A percentile compares a stretch with the other conserved stretches of the same genome.
Conservation (phyloP, 345 rosid genomes). For the Citrus glauca region DNA sequence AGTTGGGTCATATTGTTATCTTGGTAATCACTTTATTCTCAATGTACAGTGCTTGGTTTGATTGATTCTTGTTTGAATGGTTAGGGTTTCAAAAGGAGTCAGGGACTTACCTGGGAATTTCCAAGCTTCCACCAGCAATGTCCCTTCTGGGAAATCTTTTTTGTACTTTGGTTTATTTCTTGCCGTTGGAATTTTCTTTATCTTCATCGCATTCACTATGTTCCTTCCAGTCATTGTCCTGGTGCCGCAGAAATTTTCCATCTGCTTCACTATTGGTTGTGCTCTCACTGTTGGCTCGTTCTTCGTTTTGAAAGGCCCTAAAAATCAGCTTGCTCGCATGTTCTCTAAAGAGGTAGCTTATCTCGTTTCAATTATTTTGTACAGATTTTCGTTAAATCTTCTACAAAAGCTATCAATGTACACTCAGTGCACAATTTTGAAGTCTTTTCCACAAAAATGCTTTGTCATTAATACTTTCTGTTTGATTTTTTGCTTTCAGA, state of each 20-base stretch:
- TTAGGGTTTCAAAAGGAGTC: conserved; percentile 59
- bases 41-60: background rate
- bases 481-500: conserved; percentile 28
- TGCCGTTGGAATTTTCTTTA: conserved; percentile 55
- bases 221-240: conserved; percentile 74
- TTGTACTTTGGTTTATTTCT: conserved; percentile 55
- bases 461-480: background rate
- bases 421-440: background rate
- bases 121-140: conserved; percentile 48
- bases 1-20: background rate
- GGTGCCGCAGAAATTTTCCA: conserved; percentile 70
- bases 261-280: conserved; percentile 65
- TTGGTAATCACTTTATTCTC: background rate
- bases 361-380: background rate
- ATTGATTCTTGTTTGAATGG: background rate
- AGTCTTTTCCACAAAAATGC: background rate
- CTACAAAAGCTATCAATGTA: background rate
- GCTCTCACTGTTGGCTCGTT: conserved; percentile 52
- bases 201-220: conserved; percentile 61
- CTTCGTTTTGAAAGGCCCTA: conserved; percentile 66
- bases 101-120: conserved; percentile 53
- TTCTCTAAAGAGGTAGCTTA: conserved; percentile 49
- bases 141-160: conserved; percentile 58
- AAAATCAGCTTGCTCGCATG: conserved; percentile 60
- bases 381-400: background rate